These are phyloP conservation scores for Talaromyces proteolyticus DNA, from an alignment of 495 filamentous ascomycete genomes.

Conservation along the genomic window DNA sequence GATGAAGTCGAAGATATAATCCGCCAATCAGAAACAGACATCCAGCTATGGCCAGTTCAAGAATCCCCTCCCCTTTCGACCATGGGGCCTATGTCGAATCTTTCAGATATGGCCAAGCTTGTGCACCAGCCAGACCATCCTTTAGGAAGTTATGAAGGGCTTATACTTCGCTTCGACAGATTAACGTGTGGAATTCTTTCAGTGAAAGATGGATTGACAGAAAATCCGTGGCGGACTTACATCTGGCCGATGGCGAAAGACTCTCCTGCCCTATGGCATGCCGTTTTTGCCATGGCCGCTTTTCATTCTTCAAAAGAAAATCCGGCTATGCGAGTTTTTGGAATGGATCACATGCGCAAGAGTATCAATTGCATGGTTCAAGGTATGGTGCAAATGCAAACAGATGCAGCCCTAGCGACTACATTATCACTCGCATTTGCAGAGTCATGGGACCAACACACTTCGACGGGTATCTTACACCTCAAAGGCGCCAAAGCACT, in stretches of 20 bases:
- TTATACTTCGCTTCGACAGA: constrained; percentile 61
- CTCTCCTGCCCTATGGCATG: constrained; percentile 67
- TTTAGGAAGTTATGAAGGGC: constrained; percentile 53
- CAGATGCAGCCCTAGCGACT: constrained; percentile 66
- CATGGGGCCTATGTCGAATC: neutral
- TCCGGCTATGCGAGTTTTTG: constrained; percentile 53
- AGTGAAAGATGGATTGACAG: constrained; percentile 60
- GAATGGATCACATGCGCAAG: constrained; percentile 67
- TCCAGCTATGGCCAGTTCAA: constrained; percentile 22
- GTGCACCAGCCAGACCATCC: constrained; percentile 37
- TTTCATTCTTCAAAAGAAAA: constrained; percentile 65
- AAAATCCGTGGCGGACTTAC: constrained; percentile 74
- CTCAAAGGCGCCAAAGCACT: constrained; percentile 64
- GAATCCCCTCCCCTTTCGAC: neutral
- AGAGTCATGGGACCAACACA: constrained; percentile 74
- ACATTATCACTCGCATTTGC: constrained; percentile 70
- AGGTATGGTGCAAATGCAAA: constrained; percentile 54
- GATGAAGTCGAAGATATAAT: constrained; percentile 59
- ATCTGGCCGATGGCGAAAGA: constrained; percentile 66
- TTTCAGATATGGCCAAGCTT: constrained; percentile 6
- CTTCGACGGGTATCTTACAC: constrained; percentile 68
- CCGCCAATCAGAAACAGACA: constrained; percentile 33
- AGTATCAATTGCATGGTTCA: constrained; percentile 54
- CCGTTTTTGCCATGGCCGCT: constrained; percentile 67
- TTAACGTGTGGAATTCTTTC: constrained; percentile 75